Percentiles rank a stretch among this genome's conserved stretches.
phyloP scores from a whole-genome alignment of 768 basidiomycete species.

The Pleurotus platypus region DNA sequence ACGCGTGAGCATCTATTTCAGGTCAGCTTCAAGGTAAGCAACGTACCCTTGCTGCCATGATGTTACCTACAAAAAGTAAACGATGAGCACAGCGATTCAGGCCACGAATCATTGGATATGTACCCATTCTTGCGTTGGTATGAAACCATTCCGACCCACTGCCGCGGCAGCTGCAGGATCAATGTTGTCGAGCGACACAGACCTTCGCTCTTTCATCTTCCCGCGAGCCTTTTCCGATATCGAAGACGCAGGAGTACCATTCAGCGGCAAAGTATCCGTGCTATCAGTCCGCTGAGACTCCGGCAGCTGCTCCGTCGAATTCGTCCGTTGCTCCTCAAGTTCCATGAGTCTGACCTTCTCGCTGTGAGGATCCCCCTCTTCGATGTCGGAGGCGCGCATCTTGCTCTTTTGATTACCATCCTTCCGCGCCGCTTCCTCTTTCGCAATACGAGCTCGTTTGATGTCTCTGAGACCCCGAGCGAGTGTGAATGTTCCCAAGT shows the following conservation, averaged over 20 bases:
- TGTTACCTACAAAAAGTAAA: slow-evolving; percentile 51
- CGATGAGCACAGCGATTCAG: slow-evolving; percentile 4
- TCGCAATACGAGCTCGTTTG: slow-evolving; percentile 64
- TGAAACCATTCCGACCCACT: slow-evolving; percentile 86
- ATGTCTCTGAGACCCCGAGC: slow-evolving; percentile 84
- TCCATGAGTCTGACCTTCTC: slow-evolving; percentile 70
- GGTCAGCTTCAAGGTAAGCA: not conserved
- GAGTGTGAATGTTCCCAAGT: slow-evolving; percentile 89
- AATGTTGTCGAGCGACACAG: slow-evolving; percentile 47
- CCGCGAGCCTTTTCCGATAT: slow-evolving; percentile 87
- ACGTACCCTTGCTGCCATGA: slow-evolving; percentile 95
- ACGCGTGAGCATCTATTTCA: slow-evolving; percentile 1
- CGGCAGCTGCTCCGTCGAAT: slow-evolving; percentile 19
- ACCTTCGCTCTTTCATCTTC: slow-evolving; percentile 79
- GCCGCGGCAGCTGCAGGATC: slow-evolving; percentile 66
- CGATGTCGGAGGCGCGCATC: slow-evolving; percentile 28
- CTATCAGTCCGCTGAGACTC: slow-evolving; percentile 14
- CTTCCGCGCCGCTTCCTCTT: slow-evolving; percentile 59
- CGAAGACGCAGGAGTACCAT: slow-evolving; percentile 21
- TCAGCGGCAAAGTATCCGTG: slow-evolving; percentile 8
- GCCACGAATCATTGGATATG: slow-evolving; percentile 16
- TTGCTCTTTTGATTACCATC: slow-evolving; percentile 37
- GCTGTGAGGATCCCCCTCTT: slow-evolving; percentile 38
- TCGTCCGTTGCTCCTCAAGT: slow-evolving; percentile 32
- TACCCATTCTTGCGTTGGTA: slow-evolving; percentile 98